Evolutionary conservation across 1,139 yeast genomes (phyloP).

Genomic region (Suhomyces ambrosiae): DNA sequence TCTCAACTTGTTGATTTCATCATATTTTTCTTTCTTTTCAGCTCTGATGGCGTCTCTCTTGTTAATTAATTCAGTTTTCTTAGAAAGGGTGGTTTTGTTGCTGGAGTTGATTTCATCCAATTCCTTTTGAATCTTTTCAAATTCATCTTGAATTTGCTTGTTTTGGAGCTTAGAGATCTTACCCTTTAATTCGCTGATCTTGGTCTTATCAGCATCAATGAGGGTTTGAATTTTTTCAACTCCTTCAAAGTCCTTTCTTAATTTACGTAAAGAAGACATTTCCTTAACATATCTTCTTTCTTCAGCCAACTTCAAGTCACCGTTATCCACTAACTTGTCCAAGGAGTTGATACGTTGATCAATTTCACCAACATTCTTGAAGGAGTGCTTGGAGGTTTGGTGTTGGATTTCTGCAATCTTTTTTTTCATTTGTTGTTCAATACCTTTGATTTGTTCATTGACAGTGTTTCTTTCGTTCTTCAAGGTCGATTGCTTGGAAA

Average conservation of each 20-base stretch:
- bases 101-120: slow-evolving; percentile 60
- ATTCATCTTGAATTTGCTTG: slow-evolving; percentile 60
- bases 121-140: slow-evolving; percentile 63
- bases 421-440: slow-evolving; percentile 75
- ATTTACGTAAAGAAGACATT: slow-evolving; percentile 79
- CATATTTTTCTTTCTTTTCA: slow-evolving; percentile 69
- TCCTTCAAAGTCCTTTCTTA: slow-evolving; percentile 75
- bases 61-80: slow-evolving; percentile 63
- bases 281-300: slow-evolving; percentile 88
- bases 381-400: slow-evolving; percentile 68
- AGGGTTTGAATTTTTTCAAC: slow-evolving; percentile 76
- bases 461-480: slow-evolving; percentile 70
- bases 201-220: slow-evolving; percentile 78
- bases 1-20: slow-evolving; percentile 64
- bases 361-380: slow-evolving; percentile 76
- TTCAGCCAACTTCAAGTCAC: slow-evolving; percentile 83
- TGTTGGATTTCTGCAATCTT: slow-evolving; percentile 75
- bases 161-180: slow-evolving; percentile 64
- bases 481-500: slow-evolving; percentile 67
- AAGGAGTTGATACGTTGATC: slow-evolving; percentile 70
- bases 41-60: slow-evolving; percentile 71
- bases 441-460: slow-evolving; percentile 69
- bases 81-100: slow-evolving; percentile 66
- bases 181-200: slow-evolving; percentile 75
- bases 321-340: slow-evolving; percentile 77